Base-by-base conservation (phyloP, 768 basidiomycete species). In the Suillus bovinus region DNA sequence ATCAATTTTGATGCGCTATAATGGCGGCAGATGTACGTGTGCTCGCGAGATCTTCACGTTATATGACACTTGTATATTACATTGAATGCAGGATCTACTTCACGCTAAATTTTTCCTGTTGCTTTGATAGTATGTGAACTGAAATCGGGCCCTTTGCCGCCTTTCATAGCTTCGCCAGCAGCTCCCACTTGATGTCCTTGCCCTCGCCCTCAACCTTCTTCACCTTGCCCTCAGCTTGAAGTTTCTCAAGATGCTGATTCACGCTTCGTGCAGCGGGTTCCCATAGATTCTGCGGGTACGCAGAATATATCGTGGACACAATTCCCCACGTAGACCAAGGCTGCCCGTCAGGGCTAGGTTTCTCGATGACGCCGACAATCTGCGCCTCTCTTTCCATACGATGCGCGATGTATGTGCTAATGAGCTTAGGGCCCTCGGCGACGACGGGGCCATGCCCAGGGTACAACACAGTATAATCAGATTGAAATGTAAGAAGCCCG, bases 1-100 rank as follows among this genome's bases (percentile, higher is more conserved):
- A 96, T 99, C 74, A 99, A 99, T 67, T 98, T 99, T 70, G 94
- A 96, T 73, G 96, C 96, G 14, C 78, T 98, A 69, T 97, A 80
- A 52, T 8, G 24, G 24, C 16, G n/a, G 24, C 9, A 7, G 29
- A 74, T 53, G 69, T 36, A 44, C 61, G n/a, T 65, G 66, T 17
- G 36, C 22, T 34, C 60, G 63, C 63, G 56, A 60, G 58, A 57
- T 49, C 2, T 49, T 50, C 29, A 50, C 49, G 49, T 29, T 49
- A 50, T 29, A 27, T 63, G 46, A 60, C 24, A 49, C 31, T 9
- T 61, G 62, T 36, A 62, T 60, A 56, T 39, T 56, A 56, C 34
- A 52, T 24, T 13, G 58, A n/a, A 52, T 59, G 52, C 24, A 50
- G 41, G 24, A 38, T 58, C 58, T 52, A 59, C 31, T 22, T 52